Percentiles rank a stretch among this genome's conserved stretches.
phyloP scores from a whole-genome alignment of 805 yeast species.

The Candida peoriensis region DNA sequence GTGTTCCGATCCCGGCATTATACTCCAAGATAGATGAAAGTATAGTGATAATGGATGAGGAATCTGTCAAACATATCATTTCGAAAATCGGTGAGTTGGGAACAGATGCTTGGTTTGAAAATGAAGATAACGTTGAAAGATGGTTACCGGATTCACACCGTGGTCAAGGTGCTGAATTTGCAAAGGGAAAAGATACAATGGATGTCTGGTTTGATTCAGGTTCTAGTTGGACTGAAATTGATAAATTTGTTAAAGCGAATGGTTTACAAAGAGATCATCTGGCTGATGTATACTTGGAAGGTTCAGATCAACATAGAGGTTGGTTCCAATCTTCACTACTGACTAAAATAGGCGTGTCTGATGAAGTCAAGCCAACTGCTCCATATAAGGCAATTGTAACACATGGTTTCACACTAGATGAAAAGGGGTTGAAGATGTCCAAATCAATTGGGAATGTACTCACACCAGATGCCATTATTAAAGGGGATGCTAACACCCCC shows the following conservation, averaged over 20 bases:
- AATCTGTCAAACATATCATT: constrained; percentile 54
- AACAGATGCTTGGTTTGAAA: constrained; percentile 75
- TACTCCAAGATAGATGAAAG: constrained; percentile 51
- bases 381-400: constrained; percentile 80
- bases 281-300: constrained; percentile 88
- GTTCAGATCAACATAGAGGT: constrained; percentile 98
- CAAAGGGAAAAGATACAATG: constrained; percentile 84
- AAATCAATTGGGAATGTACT: constrained; percentile 85
- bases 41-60: constrained; percentile 57
- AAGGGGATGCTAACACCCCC: constrained; percentile 45
- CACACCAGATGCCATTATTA: constrained; percentile 60
- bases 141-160: constrained; percentile 68
- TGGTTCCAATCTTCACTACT: constrained; percentile 96
- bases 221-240: constrained; percentile 73
- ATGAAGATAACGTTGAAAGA: constrained; percentile 42
- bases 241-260: constrained; percentile 32
- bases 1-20: constrained; percentile 92
- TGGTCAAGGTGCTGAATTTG: constrained; percentile 37
- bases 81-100: constrained; percentile 52
- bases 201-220: constrained; percentile 99
- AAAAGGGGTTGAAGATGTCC: constrained; percentile 85
- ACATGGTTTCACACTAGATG: constrained; percentile 91
- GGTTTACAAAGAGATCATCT: constrained; percentile 36
- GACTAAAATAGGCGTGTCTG: constrained; percentile 56
- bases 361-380: constrained; percentile 27